Percentiles rank a stretch among this genome's conserved stretches.
These are phyloP conservation scores for Pythium oligandrum DNA, from an alignment of 352 stramenopile genomes.

Conservation along the genomic window DNA sequence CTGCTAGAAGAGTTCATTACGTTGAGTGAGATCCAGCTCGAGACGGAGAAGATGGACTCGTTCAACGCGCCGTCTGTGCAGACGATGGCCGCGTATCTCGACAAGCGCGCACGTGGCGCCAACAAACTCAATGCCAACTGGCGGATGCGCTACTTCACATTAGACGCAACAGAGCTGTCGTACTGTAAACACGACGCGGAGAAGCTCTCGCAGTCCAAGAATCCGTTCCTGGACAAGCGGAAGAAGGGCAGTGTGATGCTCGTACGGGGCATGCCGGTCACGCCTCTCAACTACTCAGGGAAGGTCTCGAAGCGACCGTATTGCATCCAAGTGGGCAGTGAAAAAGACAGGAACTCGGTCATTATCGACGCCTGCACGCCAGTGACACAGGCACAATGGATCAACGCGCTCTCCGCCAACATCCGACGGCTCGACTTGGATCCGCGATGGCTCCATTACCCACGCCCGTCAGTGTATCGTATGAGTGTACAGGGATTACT, in stretches of 20 bases:
- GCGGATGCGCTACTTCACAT: slow-evolving; percentile 55
- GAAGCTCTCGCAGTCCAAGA: slow-evolving; percentile 37
- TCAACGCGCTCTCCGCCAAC: slow-evolving; percentile 56
- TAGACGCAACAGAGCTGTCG: slow-evolving; percentile 37
- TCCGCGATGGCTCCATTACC: slow-evolving; percentile 47
- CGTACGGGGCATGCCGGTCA: slow-evolving; percentile 29
- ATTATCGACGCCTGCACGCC: slow-evolving; percentile 62
- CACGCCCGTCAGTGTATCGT: slow-evolving; percentile 38
- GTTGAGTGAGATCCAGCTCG: slow-evolving; percentile 46
- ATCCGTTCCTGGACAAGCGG: slow-evolving; percentile 54
- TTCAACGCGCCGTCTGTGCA: slow-evolving; percentile 32
- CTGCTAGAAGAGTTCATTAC: slow-evolving; percentile 52
- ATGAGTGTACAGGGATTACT: slow-evolving; percentile 58
- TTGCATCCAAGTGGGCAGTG: slow-evolving; percentile 57
- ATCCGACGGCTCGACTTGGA: slow-evolving; percentile 59
- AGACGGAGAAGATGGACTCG: slow-evolving; percentile 46
- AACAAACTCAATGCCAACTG: slow-evolving; percentile 66
- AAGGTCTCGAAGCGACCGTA: slow-evolving; percentile 59
- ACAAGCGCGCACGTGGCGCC: slow-evolving; percentile 51
- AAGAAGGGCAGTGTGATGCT: slow-evolving; percentile 38
- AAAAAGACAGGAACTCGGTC: slow-evolving; percentile 28
- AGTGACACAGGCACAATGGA: slow-evolving; percentile 49
- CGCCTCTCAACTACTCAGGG: slow-evolving; percentile 48
- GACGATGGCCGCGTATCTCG: slow-evolving; percentile 33
- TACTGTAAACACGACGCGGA: slow-evolving; percentile 69